Evolutionary conservation across 768 basidiomycete species (phyloP).

Genomic region (Leccinum incarnatum): DNA sequence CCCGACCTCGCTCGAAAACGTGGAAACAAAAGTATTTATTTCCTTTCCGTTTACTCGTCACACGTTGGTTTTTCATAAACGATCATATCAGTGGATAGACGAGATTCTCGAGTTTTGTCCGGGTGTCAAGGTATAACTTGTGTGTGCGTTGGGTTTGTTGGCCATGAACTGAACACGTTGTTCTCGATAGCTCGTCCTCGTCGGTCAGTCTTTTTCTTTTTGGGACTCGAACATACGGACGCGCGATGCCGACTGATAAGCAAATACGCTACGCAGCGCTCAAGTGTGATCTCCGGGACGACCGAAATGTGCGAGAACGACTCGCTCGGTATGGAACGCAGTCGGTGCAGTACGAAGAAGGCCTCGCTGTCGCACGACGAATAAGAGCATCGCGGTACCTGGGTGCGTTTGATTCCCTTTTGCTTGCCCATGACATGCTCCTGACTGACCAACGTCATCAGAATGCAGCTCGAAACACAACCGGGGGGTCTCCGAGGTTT

Average conservation of each 20-base stretch:
- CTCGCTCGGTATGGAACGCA: constrained; percentile 67
- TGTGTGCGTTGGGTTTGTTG: neutral
- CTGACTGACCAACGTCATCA: constrained; percentile 28
- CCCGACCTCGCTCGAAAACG: constrained; percentile 91
- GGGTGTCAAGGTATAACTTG: constrained; percentile 74
- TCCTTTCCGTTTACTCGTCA: neutral
- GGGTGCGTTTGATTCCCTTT: constrained; percentile 48
- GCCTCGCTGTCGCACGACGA: constrained; percentile 80
- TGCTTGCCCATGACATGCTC: neutral
- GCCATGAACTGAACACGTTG: constrained; percentile 4
- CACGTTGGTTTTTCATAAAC: neutral
- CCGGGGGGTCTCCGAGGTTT: constrained; percentile 90
- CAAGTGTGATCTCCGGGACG: constrained; percentile 95
- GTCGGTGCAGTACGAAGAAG: constrained; percentile 90
- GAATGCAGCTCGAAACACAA: constrained; percentile 99
- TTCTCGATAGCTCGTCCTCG: constrained; percentile 67
- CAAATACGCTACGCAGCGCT: constrained; percentile 52
- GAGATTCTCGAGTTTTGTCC: constrained; percentile 92
- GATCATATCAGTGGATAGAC: constrained; percentile 72
- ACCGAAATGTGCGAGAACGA: constrained; percentile 65
- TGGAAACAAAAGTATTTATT: constrained; percentile 76
- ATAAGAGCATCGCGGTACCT: constrained; percentile 93
- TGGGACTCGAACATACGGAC: neutral
- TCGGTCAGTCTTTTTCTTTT: constrained; percentile 57
- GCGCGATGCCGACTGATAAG: constrained; percentile 10